phyloP scores from a whole-genome alignment of 1,139 yeast genomes.

The Debaryomyces subglobosus region DNA sequence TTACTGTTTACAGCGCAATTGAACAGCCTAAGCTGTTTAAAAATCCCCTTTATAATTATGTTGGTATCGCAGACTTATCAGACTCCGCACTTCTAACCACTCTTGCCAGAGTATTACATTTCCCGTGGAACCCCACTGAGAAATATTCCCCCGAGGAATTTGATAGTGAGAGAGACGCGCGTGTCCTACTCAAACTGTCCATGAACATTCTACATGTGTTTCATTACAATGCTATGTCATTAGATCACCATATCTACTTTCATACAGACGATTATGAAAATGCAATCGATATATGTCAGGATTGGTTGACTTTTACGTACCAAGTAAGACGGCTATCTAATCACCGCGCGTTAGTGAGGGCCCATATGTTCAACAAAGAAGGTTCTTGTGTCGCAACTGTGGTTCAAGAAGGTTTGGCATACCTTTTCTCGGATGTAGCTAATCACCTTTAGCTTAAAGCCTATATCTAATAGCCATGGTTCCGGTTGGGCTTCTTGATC shows the following conservation, averaged over 20 bases:
- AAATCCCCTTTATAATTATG: constrained; percentile 35
- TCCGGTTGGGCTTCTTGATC: background rate
- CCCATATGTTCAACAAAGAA: constrained; percentile 36
- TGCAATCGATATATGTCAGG: constrained; percentile 38
- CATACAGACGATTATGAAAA: constrained; percentile 32
- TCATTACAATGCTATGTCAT: constrained; percentile 52
- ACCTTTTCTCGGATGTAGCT: constrained; percentile 31
- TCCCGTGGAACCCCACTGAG: constrained; percentile 49
- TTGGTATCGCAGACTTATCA: constrained; percentile 45
- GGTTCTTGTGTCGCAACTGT: constrained; percentile 46
- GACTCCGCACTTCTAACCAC: constrained; percentile 49
- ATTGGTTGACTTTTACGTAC: constrained; percentile 45
- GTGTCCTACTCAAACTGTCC: constrained; percentile 32
- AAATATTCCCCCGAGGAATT: constrained; percentile 33
- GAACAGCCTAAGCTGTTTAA: constrained; percentile 30
- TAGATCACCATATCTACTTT: constrained; percentile 51
- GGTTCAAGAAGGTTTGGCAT: constrained; percentile 48
- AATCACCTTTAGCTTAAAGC: constrained; percentile 22
- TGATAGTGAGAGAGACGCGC: constrained; percentile 39
- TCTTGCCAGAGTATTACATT: constrained; percentile 44
- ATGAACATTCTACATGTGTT: constrained; percentile 44
- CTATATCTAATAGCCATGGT: background rate
- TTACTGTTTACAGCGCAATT: constrained; percentile 44
- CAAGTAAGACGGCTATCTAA: constrained; percentile 41
- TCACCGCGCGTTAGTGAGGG: constrained; percentile 43